Percentiles rank a stretch among this genome's conserved stretches.
Evolutionary conservation across 257 asterid genomes (phyloP).

Genomic region (Solanum megistacrolobum): DNA sequence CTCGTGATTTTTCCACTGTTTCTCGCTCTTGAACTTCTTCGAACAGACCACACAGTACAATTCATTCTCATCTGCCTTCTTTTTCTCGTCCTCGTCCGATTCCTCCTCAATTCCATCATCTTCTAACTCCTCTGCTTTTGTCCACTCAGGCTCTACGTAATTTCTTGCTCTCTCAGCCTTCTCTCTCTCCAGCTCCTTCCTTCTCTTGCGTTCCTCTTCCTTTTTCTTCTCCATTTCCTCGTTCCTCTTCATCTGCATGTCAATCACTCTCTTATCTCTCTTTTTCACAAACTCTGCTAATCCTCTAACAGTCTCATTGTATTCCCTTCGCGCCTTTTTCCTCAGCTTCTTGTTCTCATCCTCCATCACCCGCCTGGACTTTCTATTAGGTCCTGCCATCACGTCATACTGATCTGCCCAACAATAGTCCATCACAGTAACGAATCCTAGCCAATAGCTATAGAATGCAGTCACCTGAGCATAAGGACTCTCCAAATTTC

Average conservation of each 20-base stretch:
- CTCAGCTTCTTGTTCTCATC: constrained; percentile 91
- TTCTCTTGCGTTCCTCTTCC: constrained; percentile 64
- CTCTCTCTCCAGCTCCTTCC: constrained; percentile 72
- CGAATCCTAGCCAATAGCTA: constrained; percentile 76
- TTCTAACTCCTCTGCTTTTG: constrained; percentile 57
- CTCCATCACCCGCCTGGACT: constrained; percentile 80
- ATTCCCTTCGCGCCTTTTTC: constrained; percentile 78
- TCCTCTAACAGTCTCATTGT: constrained; percentile 84
- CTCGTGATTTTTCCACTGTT: constrained; percentile 97
- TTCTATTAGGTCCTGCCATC: constrained; percentile 78
- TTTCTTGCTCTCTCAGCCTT: constrained; percentile 66
- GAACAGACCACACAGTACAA: constrained; percentile 83
- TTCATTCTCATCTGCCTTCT: constrained; percentile 26
- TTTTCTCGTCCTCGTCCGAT: constrained; percentile 36
- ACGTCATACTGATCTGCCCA: constrained; percentile 87
- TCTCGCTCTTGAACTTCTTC: constrained; percentile 91
- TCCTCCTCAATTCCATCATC: constrained; percentile 47
- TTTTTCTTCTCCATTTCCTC: constrained; percentile 80
- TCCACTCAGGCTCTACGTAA: constrained; percentile 86
- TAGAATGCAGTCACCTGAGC: constrained; percentile 91
- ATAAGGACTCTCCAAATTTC: constrained; percentile 75
- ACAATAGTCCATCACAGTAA: constrained; percentile 66
- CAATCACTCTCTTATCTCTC: constrained; percentile 91
- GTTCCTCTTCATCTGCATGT: constrained; percentile 77
- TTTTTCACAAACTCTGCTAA: constrained; percentile 84